These are phyloP conservation scores for Samsoniella hepiali DNA, from an alignment of 2,329 filamentous ascomycete species.

Conservation along the genomic window DNA sequence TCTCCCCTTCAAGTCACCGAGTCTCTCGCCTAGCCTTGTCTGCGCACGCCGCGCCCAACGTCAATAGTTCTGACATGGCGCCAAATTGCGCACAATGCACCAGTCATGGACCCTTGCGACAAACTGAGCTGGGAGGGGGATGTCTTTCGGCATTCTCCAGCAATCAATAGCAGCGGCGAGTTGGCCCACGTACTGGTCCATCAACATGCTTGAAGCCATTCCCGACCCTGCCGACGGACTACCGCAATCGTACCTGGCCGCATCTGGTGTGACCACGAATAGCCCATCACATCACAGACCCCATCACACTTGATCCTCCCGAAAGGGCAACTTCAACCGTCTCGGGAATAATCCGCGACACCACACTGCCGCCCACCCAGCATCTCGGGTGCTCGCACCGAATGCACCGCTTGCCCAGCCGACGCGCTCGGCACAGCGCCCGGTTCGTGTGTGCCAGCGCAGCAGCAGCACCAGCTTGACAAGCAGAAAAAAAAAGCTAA, in stretches of 20 bases:
- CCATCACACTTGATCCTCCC: background rate
- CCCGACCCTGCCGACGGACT: no score
- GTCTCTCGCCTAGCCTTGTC: background rate
- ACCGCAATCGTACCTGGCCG: background rate
- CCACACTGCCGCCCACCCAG: background rate
- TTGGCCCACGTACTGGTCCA: no score
- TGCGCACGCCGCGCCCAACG: background rate
- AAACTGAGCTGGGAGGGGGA: no score
- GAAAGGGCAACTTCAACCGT: conserved; percentile 1
- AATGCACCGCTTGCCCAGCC: no score
- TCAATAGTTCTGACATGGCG: background rate
- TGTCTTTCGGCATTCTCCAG: no score
- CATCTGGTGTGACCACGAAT: background rate
- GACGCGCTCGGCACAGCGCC: no score
- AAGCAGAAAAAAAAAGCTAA: no score
- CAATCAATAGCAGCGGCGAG: no score
- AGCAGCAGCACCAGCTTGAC: no score
- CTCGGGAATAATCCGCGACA: background rate
- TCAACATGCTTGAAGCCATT: no score
- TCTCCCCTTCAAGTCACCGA: background rate
- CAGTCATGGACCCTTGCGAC: background rate
- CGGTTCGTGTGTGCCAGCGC: no score
- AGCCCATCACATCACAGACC: background rate
- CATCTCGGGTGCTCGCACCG: background rate
- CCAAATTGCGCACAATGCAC: background rate